A percentile compares a stretch with the other conserved stretches of the same genome.
Evolutionary conservation across 345 rosid genomes (phyloP).

Genomic region (Conringia planisiliqua): DNA sequence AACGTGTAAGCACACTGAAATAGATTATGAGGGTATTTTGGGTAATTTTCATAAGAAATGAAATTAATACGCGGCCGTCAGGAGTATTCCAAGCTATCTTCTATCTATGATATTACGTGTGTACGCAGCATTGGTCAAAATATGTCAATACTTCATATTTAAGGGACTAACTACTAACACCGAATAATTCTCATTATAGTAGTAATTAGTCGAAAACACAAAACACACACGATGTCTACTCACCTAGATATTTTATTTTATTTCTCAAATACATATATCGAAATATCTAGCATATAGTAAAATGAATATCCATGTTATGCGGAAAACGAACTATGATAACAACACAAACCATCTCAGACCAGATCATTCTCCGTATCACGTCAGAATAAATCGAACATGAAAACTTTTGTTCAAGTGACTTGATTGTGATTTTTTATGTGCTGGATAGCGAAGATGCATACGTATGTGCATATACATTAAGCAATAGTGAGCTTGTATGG

Average conservation of each 20-base stretch:
- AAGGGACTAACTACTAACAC: background rate
- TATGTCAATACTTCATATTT: background rate
- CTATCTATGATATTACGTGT: background rate
- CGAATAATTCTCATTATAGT: background rate
- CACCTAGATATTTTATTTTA: background rate
- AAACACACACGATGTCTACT: constrained; percentile 5
- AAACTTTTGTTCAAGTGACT: background rate
- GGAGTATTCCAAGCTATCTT: background rate
- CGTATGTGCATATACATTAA: background rate
- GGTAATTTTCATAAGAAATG: background rate
- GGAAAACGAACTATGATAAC: background rate
- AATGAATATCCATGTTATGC: background rate
- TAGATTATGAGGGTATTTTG: constrained; percentile 8
- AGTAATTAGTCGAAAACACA: background rate
- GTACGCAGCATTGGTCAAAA: constrained; percentile 8
- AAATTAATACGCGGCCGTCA: constrained; percentile 19
- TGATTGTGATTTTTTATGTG: background rate
- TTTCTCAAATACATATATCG: background rate
- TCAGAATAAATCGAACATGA: background rate
- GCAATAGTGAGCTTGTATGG: background rate
- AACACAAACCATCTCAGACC: background rate
- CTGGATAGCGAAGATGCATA: background rate
- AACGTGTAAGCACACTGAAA: constrained; percentile 25
- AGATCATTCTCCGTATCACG: background rate
- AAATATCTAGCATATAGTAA: background rate